Conservation (phyloP, 768 basidiomycete species). For the Pisolithus tinctorius region DNA sequence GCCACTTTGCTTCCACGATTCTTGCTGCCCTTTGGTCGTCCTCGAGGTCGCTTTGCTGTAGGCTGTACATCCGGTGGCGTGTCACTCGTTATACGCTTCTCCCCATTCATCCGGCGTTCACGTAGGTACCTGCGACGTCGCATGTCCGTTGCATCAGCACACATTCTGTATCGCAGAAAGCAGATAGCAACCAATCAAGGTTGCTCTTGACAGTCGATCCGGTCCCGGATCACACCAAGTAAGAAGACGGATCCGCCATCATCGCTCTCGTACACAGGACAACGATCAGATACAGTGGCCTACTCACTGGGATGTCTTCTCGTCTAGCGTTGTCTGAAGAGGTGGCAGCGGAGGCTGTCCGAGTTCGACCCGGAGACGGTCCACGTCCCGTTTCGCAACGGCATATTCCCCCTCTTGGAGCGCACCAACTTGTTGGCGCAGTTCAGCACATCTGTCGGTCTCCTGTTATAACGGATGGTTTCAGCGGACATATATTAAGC, state of each 20-base stretch:
- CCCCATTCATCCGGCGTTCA: slow-evolving; percentile 53
- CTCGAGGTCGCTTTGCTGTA: slow-evolving; percentile 49
- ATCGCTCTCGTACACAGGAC: no score
- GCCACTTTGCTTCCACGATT: slow-evolving; percentile 29
- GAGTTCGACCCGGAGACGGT: slow-evolving; percentile 66
- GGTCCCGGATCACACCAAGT: no score
- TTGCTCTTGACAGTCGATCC: no score
- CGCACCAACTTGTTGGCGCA: slow-evolving; percentile 56
- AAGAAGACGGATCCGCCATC: no score
- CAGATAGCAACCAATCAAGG: no score
- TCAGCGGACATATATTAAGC: slow-evolving; percentile 1
- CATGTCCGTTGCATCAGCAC: neutral
- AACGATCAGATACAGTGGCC: slow-evolving; percentile 7
- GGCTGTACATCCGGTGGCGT: slow-evolving; percentile 24
- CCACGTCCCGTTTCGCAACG: slow-evolving; percentile 68
- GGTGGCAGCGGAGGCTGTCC: slow-evolving; percentile 70
- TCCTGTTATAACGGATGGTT: slow-evolving; percentile 5
- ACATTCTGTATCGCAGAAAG: no score
- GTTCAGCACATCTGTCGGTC: slow-evolving; percentile 50
- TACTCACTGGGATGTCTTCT: slow-evolving; percentile 50
- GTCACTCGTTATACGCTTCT: slow-evolving; percentile 24
- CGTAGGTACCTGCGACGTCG: slow-evolving; percentile 44
- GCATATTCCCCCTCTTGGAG: slow-evolving; percentile 76
- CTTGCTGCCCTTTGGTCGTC: slow-evolving; percentile 67
- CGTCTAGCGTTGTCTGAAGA: slow-evolving; percentile 67